Evolutionary conservation across 768 basidiomycete species (phyloP), one percentile per base, ranked within the genome.

Genomic region (Lactifluus pinguis): DNA sequence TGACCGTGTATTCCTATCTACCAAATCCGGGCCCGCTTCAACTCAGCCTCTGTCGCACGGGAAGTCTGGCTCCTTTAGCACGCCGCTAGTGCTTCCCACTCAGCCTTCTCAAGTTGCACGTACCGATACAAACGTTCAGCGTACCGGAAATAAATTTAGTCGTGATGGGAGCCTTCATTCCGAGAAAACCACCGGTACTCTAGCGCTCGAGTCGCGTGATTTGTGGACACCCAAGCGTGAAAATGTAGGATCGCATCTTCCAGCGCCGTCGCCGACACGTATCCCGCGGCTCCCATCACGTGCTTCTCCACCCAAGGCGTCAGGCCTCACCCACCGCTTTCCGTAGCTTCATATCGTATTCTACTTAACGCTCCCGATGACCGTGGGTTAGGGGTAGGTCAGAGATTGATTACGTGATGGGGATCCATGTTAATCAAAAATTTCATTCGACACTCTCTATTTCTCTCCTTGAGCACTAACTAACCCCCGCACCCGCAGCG

Each of bases 181-280:
- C 3, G 78, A 82, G 65, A 82, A 84, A 49, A 77, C 78, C 19
- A 83, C 82, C 3, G 81, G 82, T 14, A 68, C 76, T 15, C 75
- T 77, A 1, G 80, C 80, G 79, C 77, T 80, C 21, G 79, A 80
- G 42, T 50, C 69, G 25, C 62, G 65, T 36, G 55, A 57, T 7
- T 57, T 17, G 41, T 59, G 34, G 14, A 55, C 57, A 51, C 44
- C 56, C 19, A 53, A 53, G 19, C 55, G 39, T 53, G 65, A 59
- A 39, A 49, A 52, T 44, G 9, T 47, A 8, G 56, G 49, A 45
- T 64, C 63, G 45, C 57, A 54, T 51, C 32, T 61, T 53, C 57
- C 52, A 49, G 61, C 54, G 50, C 53, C 53, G 61, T 62, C 61
- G 34, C 61, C 61, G 44, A 58, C 65, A 42, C 67, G 68, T 21